phyloP scores from a whole-genome alignment of 371 early-diverging fungal species.

The Massospora cicadina region DNA sequence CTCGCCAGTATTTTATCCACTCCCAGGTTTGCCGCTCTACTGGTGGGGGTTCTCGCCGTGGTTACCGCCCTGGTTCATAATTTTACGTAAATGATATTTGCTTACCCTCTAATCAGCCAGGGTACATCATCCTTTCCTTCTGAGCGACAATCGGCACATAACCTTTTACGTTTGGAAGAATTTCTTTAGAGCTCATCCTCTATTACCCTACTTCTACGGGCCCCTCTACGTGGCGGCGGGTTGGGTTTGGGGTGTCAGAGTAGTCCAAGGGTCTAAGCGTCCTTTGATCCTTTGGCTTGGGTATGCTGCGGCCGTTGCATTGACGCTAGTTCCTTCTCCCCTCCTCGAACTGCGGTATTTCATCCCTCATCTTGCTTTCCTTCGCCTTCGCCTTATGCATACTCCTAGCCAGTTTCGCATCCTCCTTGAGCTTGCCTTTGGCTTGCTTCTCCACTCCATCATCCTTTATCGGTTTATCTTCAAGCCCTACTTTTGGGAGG shows the following conservation, averaged over 20 bases:
- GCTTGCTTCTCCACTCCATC: neutral
- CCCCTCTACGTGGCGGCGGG: constrained; percentile 43
- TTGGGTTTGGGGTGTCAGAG: constrained; percentile 19
- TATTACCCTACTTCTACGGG: constrained; percentile 34
- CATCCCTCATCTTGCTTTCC: constrained; percentile 32
- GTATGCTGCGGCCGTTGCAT: constrained; percentile 22
- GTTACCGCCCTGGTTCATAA: constrained; percentile 14
- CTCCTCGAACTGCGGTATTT: constrained; percentile 90
- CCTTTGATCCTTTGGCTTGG: constrained; percentile 25
- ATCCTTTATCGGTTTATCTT: neutral
- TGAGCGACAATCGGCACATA: constrained; percentile 90
- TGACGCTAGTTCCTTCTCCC: constrained; percentile 76
- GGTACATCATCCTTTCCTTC: constrained; percentile 79
- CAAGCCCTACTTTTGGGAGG: neutral
- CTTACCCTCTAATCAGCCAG: constrained; percentile 19
- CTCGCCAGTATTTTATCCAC: neutral
- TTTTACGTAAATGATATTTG: constrained; percentile 14
- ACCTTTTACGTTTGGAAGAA: constrained; percentile 87
- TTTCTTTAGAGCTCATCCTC: constrained; percentile 35
- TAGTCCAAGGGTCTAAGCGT: constrained; percentile 20
- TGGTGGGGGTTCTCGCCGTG: neutral
- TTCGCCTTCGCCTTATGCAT: neutral
- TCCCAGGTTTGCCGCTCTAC: constrained; percentile 7
- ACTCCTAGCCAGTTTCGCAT: neutral
- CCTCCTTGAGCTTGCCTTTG: neutral